Conservation (phyloP, 192 early-diverging fungal genomes). For the Powellomyces hirtus region DNA sequence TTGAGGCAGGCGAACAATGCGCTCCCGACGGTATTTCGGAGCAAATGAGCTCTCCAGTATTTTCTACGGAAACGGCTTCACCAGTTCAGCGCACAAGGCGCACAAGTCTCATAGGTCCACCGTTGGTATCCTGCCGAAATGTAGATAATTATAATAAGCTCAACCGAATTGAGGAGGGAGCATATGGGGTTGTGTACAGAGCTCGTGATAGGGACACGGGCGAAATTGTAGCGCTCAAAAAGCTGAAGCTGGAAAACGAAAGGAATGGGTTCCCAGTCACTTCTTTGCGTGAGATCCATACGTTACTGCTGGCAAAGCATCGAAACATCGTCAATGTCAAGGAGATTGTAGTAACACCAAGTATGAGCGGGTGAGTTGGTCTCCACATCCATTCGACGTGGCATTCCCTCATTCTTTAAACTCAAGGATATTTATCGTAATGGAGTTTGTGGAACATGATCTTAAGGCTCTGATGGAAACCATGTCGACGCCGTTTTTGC, state of each 20-base stretch:
- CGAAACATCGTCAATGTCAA: conserved; percentile 75
- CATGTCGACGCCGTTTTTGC: conserved; percentile 76
- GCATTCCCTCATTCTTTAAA: neutral
- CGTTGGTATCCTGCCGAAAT: conserved; percentile 60
- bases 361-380: conserved; percentile 44
- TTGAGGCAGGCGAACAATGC: neutral
- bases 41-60: no score
- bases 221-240: conserved; percentile 76
- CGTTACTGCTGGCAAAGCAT: conserved; percentile 69
- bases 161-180: conserved; percentile 95
- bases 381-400: no score
- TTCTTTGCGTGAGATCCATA: conserved; percentile 75
- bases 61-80: neutral
- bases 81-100: neutral
- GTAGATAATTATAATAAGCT: conserved; percentile 90
- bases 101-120: conserved; percentile 38
- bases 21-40: neutral
- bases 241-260: conserved; percentile 73
- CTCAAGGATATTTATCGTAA: conserved; percentile 83
- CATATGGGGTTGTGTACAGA: conserved; percentile 95
- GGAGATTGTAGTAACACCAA: conserved; percentile 75
- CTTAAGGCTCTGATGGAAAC: conserved; percentile 85
- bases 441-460: conserved; percentile 98
- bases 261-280: conserved; percentile 79
- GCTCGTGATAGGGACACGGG: conserved; percentile 79